Conservation (phyloP, 352 stramenopile species). For the Ochromonadaceae sp. region DNA sequence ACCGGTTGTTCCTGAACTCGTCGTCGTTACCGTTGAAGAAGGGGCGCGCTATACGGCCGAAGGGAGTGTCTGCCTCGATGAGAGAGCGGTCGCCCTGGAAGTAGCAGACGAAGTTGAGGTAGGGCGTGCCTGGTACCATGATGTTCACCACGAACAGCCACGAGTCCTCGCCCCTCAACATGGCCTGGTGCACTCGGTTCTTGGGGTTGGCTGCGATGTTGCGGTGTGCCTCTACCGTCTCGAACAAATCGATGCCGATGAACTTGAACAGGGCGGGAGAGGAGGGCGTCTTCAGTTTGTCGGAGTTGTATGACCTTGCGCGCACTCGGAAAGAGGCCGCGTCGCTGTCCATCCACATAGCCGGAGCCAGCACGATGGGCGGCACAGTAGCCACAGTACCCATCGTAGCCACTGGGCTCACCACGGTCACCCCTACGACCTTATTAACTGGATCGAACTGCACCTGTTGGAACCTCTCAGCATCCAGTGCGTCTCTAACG, state of each 20-base stretch:
- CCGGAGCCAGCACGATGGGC: not conserved
- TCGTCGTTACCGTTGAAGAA: constrained; percentile 81
- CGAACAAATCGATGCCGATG: constrained; percentile 26
- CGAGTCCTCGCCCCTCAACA: constrained; percentile 34
- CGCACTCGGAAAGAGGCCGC: constrained; percentile 39
- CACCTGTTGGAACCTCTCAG: constrained; percentile 27
- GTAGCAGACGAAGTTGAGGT: constrained; percentile 41
- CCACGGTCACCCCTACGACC: not conserved
- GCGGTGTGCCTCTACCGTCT: constrained; percentile 19
- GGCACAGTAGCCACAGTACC: not conserved
- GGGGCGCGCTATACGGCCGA: constrained; percentile 62
- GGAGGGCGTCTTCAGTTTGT: constrained; percentile 67
- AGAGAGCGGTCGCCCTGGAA: constrained; percentile 48
- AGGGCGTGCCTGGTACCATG: constrained; percentile 30
- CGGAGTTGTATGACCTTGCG: constrained; percentile 60
- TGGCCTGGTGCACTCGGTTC: constrained; percentile 31
- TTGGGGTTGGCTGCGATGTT: constrained; percentile 29
- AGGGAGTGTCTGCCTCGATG: constrained; percentile 62
- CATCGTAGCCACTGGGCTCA: not conserved
- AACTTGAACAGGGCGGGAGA: constrained; percentile 25
- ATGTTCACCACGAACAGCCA: constrained; percentile 40
- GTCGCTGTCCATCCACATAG: constrained; percentile 30
- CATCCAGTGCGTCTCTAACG: constrained; percentile 28
- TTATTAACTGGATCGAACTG: constrained; percentile 24
- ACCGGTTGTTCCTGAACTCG: constrained; percentile 80